phyloP scores from a whole-genome alignment of 768 basidiomycete genomes.

The Psilocybe sp. region DNA sequence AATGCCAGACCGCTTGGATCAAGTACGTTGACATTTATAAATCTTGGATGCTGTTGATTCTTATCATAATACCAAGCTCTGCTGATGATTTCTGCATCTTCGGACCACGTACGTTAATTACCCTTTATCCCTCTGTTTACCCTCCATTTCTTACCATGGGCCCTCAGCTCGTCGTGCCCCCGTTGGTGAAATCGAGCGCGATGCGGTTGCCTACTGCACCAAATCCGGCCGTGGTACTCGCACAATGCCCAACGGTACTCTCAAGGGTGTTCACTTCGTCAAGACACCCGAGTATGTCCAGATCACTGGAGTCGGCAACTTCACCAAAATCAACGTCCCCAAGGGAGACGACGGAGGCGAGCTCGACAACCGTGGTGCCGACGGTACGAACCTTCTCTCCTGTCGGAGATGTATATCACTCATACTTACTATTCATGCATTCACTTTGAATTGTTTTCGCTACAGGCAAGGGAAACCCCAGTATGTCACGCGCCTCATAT shows the following conservation, averaged over 20 bases:
- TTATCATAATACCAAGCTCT: constrained; percentile 33
- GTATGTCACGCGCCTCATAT: constrained; percentile 18
- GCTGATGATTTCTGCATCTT: constrained; percentile 70
- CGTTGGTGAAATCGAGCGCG: constrained; percentile 68
- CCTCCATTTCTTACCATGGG: constrained; percentile 2
- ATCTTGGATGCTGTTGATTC: constrained; percentile 3
- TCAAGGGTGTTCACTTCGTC: constrained; percentile 69
- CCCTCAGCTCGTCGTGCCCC: constrained; percentile 34
- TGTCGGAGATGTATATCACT: neutral
- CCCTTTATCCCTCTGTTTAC: neutral
- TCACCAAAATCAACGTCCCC: constrained; percentile 63
- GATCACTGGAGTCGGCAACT: constrained; percentile 61
- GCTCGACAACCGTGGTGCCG: constrained; percentile 70
- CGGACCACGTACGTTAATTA: constrained; percentile 50
- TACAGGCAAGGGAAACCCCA: constrained; percentile 43
- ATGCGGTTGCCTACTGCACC: constrained; percentile 75
- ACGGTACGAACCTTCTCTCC: constrained; percentile 27
- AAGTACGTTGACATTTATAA: constrained; percentile 43
- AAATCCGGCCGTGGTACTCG: constrained; percentile 72
- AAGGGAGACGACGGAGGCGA: constrained; percentile 63
- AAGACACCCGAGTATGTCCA: constrained; percentile 65
- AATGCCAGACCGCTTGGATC: constrained; percentile 69
- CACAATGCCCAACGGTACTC: constrained; percentile 62
- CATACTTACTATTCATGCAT: neutral
- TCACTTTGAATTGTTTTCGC: neutral